Evolutionary conservation across 2,329 filamentous ascomycete species (phyloP).

Genomic region (Proliferodiscus dingleyae): DNA sequence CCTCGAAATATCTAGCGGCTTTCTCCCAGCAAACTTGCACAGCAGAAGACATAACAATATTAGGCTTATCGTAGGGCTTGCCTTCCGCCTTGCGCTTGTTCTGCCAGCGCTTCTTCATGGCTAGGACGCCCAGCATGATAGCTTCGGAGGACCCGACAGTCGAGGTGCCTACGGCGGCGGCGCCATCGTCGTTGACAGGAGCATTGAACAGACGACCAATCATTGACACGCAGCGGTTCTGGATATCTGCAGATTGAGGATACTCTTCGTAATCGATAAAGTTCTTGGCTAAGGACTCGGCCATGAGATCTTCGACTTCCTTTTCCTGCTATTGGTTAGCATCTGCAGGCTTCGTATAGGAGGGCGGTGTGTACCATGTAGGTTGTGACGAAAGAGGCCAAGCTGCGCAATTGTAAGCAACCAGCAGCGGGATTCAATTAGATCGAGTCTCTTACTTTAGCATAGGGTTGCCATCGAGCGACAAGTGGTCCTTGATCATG

Average conservation of each 20-base stretch:
- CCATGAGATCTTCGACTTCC: slow-evolving; percentile 93
- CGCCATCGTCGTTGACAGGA: slow-evolving; percentile 50
- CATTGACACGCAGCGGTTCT: slow-evolving; percentile 89
- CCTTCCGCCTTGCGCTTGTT: slow-evolving; percentile 78
- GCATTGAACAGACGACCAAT: slow-evolving; percentile 87
- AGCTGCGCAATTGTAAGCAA: slow-evolving; percentile 41
- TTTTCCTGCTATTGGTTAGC: slow-evolving; percentile 61
- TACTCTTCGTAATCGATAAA: slow-evolving; percentile 90
- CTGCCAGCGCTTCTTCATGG: slow-evolving; percentile 95
- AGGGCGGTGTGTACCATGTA: slow-evolving; percentile 66
- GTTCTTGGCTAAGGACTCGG: slow-evolving; percentile 88
- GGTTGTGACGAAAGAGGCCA: slow-evolving; percentile 91
- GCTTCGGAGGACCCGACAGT: slow-evolving; percentile 87
- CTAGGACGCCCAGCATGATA: slow-evolving; percentile 76
- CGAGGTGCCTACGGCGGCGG: slow-evolving; percentile 75
- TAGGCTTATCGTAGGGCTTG: slow-evolving; percentile 74
- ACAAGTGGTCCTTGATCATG: slow-evolving; percentile 94
- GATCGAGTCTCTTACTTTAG: slow-evolving; percentile 55
- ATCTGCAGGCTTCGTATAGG: neutral
- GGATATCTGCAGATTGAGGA: slow-evolving; percentile 74
- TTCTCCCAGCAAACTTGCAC: slow-evolving; percentile 99
- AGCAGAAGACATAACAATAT: slow-evolving; percentile 92
- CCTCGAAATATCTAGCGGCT: slow-evolving; percentile 81
- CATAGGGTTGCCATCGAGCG: slow-evolving; percentile 86
- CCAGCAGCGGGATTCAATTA: neutral